Evolutionary conservation across 2,329 filamentous ascomycete species (phyloP), one percentile per base, ranked within the genome.

Genomic region (Dothideomycetes sp.): DNA sequence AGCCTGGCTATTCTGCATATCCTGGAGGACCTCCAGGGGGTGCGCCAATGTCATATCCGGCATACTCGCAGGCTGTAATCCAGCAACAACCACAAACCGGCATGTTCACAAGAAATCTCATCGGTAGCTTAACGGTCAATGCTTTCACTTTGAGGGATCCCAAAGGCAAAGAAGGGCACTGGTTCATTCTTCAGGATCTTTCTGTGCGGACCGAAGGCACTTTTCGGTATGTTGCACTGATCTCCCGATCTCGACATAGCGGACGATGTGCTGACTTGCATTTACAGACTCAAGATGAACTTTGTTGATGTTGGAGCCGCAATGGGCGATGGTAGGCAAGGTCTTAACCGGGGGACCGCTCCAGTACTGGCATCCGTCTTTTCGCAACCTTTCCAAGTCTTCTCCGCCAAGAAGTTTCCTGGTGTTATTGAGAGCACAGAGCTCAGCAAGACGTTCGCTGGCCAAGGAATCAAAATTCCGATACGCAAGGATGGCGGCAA

Each of bases 331-430:
- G 36, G 34, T 42, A 31, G 40, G 39, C 16, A 44, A 41, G 57
- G 59, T 48, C 65, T 93, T 44, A 91, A 87, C 58, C 80, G 75
- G 29, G 81, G 79, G 41, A 79, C 78, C 46, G 84, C 84, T 0
- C 84, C 84, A 0, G 81, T 95, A 10, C 72, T 96, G 14, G 87
- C 89, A 1, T 82, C 80, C 7, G 81, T 79, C 51, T 96, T 89
- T 62, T 93, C 84, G 35, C 83, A 94, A 4, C 73, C 79, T 3
- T 96, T 98, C 68, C 84, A 86, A 39, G 91, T 98, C 19, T 96
- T 82, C 63, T 94, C 85, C 2, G 91, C 91, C 35, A 98, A 98
- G 72, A 95, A 95, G 55, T 98, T 98, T 61, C 91, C 91, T 0
- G 91, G 91, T 31, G 91, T 98, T 1, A 94, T 94, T 42, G 89